phyloP scores from a whole-genome alignment of 2,329 filamentous ascomycete species.

The Diaporthe sp. region DNA sequence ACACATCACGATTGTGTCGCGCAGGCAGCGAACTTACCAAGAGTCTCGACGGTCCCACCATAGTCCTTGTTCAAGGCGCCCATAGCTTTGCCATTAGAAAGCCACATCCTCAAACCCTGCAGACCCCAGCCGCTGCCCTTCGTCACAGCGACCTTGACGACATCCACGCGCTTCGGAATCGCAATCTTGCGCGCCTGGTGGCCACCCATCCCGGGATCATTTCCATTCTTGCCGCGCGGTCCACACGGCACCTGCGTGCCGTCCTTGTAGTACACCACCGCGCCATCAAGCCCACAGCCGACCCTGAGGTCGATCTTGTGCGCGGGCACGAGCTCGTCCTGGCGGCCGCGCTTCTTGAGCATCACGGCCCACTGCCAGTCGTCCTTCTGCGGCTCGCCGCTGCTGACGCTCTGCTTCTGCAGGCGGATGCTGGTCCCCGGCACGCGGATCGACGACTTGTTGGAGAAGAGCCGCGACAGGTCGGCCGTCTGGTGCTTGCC shows the following conservation, averaged over 20 bases:
- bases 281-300: slow-evolving; percentile 60
- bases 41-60: background rate
- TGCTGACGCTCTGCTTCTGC: slow-evolving; percentile 53
- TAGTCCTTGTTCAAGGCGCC: background rate
- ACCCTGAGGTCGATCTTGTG: slow-evolving; percentile 60
- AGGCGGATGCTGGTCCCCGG: slow-evolving; percentile 56
- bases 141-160: slow-evolving; percentile 51
- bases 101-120: slow-evolving; percentile 21
- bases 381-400: slow-evolving; percentile 32
- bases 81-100: slow-evolving; percentile 21
- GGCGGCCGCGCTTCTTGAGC: slow-evolving; percentile 48
- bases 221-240: slow-evolving; percentile 45
- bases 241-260: slow-evolving; percentile 60
- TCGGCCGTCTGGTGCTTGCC: slow-evolving; percentile 54
- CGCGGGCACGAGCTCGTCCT: slow-evolving; percentile 54
- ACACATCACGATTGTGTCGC: too few relatives aligned
- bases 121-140: slow-evolving; percentile 34
- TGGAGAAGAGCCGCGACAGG: slow-evolving; percentile 52
- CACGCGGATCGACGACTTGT: slow-evolving; percentile 52
- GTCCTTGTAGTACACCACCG: slow-evolving; percentile 60
- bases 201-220: slow-evolving; percentile 48
- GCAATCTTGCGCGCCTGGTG: slow-evolving; percentile 49
- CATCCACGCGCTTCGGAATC: slow-evolving; percentile 45
- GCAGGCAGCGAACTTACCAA: background rate
- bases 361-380: slow-evolving; percentile 52